phyloP scores from a whole-genome alignment of 352 stramenopile species.

The Globisporangium yorkense region DNA sequence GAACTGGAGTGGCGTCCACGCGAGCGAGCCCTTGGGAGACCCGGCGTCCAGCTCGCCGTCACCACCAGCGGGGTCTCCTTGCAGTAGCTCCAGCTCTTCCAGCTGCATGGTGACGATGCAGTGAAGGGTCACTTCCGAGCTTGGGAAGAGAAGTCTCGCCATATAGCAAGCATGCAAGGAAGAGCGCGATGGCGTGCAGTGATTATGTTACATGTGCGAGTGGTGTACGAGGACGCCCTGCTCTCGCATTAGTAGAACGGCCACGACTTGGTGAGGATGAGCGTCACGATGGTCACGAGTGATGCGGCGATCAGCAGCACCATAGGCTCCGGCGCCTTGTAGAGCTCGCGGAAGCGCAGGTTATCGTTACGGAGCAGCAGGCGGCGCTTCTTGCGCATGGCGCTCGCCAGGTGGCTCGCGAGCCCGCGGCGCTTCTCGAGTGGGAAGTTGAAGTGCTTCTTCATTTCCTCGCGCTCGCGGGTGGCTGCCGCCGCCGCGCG shows the following conservation, averaged over 20 bases:
- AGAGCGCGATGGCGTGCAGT: background rate
- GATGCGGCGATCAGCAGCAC: conserved; percentile 47
- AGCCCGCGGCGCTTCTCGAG: conserved; percentile 29
- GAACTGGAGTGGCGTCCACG: conserved; percentile 77
- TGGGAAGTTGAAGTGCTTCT: conserved; percentile 41
- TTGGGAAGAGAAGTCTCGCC: background rate
- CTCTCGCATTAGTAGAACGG: conserved; percentile 46
- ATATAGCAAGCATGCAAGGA: background rate
- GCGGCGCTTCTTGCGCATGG: conserved; percentile 55
- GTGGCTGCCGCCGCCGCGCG: conserved; percentile 18
- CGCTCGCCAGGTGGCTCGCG: conserved; percentile 29
- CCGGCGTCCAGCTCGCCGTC: conserved; percentile 40
- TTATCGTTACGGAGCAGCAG: conserved; percentile 67
- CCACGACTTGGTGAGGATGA: conserved; percentile 75
- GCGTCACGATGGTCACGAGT: conserved; percentile 54
- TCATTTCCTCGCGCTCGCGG: conserved; percentile 40
- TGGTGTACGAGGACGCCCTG: too few relatives aligned
- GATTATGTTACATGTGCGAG: background rate
- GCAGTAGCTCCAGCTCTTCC: conserved; percentile 32
- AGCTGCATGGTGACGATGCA: conserved; percentile 19
- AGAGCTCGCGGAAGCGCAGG: conserved; percentile 70
- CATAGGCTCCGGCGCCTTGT: conserved; percentile 57
- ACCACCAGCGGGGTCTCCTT: conserved; percentile 2
- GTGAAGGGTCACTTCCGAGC: conserved; percentile 4
- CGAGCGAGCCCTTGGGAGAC: conserved; percentile 41